phyloP scores from a whole-genome alignment of 352 stramenopile genomes.

The Elongisporangium undulatum region DNA sequence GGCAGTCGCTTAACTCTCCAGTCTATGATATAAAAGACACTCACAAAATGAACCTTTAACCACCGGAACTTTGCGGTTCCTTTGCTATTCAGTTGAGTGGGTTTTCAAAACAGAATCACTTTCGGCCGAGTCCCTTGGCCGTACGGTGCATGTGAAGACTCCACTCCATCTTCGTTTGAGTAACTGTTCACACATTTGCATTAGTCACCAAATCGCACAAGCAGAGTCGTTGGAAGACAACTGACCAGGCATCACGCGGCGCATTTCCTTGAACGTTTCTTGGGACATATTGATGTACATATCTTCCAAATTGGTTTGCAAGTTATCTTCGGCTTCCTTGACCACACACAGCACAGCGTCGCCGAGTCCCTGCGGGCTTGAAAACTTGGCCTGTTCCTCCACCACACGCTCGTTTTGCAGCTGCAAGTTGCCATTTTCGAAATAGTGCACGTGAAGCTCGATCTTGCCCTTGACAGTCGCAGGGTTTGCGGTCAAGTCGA shows the following conservation, averaged over 20 bases:
- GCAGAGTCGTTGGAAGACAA: neutral
- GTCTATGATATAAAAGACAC: too few relatives aligned
- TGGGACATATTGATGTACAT: conserved; percentile 96
- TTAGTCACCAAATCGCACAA: conserved; percentile 2
- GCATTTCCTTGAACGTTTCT: conserved; percentile 94
- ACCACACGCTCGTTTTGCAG: conserved; percentile 80
- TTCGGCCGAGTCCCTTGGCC: conserved; percentile 64
- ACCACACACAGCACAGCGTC: conserved; percentile 71
- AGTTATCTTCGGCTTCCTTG: conserved; percentile 73
- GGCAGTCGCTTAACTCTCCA: neutral
- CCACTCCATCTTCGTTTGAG: conserved; percentile 89
- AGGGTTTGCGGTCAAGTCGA: conserved; percentile 53
- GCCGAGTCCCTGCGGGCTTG: conserved; percentile 36
- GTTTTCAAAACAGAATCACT: conserved; percentile 25
- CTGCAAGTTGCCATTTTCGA: conserved; percentile 96
- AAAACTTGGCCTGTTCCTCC: conserved; percentile 44
- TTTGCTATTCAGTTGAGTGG: neutral
- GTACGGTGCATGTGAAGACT: conserved; percentile 80
- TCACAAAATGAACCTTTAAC: neutral
- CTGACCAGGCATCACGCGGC: conserved; percentile 90
- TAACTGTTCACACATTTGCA: conserved; percentile 31
- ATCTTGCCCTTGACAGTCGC: conserved; percentile 54
- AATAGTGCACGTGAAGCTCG: conserved; percentile 91
- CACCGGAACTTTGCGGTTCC: neutral
- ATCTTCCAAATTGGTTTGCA: conserved; percentile 89